Conservation (phyloP, 2,329 filamentous ascomycete genomes). For the Cladosporium sp. region DNA sequence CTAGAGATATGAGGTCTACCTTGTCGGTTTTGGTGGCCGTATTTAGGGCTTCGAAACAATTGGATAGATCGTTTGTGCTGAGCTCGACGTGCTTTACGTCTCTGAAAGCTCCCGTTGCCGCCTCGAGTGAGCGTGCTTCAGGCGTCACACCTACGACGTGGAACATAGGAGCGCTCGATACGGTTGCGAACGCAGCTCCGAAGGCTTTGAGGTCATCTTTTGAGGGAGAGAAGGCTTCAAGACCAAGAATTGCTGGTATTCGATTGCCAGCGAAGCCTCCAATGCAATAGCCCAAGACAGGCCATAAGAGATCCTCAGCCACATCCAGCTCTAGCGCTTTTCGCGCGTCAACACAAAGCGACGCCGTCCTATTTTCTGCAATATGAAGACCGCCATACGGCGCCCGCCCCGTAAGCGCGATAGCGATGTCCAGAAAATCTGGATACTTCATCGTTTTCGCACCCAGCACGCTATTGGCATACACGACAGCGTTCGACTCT, state of each 20-base stretch:
- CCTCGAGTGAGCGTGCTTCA: slow-evolving; percentile 25
- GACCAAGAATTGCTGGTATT: slow-evolving; percentile 34
- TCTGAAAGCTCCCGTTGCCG: slow-evolving; percentile 7
- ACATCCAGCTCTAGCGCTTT: not conserved
- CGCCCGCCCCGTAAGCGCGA: slow-evolving; percentile 38
- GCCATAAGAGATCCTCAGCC: slow-evolving; percentile 34
- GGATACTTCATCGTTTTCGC: slow-evolving; percentile 43
- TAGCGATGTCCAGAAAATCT: slow-evolving; percentile 40
- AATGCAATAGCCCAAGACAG: slow-evolving; percentile 35
- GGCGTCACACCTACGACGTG: slow-evolving; percentile 38
- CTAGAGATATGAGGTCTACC: slow-evolving; percentile 38
- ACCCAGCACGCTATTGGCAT: slow-evolving; percentile 42
- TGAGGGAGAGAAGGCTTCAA: slow-evolving; percentile 24
- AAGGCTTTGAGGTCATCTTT: slow-evolving; percentile 38
- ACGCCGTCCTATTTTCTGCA: slow-evolving; percentile 17
- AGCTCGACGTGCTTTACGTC: not conserved
- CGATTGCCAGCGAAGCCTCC: slow-evolving; percentile 26
- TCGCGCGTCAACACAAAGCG: slow-evolving; percentile 10
- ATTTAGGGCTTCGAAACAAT: slow-evolving; percentile 8
- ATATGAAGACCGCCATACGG: slow-evolving; percentile 28
- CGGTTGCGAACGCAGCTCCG: slow-evolving; percentile 41
- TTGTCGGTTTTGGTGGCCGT: slow-evolving; percentile 7
- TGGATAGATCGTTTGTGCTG: not conserved
- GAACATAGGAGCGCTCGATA: slow-evolving; percentile 40
- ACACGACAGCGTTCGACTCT: slow-evolving; percentile 43